Evolutionary conservation across 768 basidiomycete species (phyloP).

Genomic region (Termitomyces eurrhizus): DNA sequence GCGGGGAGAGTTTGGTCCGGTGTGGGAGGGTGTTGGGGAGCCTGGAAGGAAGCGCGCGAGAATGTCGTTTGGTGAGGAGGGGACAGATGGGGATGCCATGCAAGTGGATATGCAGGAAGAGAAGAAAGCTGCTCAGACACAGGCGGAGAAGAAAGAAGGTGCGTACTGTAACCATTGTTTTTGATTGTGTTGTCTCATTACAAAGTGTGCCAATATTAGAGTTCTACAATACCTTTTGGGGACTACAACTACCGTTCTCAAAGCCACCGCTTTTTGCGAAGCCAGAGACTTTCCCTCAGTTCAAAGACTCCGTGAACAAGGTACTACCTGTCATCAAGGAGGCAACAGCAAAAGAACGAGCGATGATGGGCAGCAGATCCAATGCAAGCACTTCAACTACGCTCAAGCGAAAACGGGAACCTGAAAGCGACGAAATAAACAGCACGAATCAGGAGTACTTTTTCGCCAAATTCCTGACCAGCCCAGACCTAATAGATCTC

Average conservation of each 20-base stretch:
- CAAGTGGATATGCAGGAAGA: constrained; percentile 48
- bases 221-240: constrained; percentile 90
- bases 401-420: constrained; percentile 67
- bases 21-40: constrained; percentile 65
- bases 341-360: constrained; percentile 84
- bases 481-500: constrained; percentile 79
- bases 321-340: constrained; percentile 79
- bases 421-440: constrained; percentile 49
- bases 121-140: constrained; percentile 27
- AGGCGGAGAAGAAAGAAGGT: constrained; percentile 61
- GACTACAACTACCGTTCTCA: constrained; percentile 80
- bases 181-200: background rate
- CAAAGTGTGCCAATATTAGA: constrained; percentile 36
- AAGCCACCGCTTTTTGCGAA: constrained; percentile 68
- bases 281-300: constrained; percentile 52
- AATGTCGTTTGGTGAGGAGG: constrained; percentile 20
- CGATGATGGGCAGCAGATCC: constrained; percentile 76
- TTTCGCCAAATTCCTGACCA: constrained; percentile 92
- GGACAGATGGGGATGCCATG: constrained; percentile 48
- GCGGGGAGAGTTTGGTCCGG: constrained; percentile 80
- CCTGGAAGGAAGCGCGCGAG: constrained; percentile 28
- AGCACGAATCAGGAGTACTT: constrained; percentile 64
- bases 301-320: constrained; percentile 67
- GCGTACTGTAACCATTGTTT: constrained; percentile 5
- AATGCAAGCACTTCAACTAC: constrained; percentile 29